phyloP scores from a whole-genome alignment of 1,284 basidiomycete genomes.

The Moniliophthora roreri region DNA sequence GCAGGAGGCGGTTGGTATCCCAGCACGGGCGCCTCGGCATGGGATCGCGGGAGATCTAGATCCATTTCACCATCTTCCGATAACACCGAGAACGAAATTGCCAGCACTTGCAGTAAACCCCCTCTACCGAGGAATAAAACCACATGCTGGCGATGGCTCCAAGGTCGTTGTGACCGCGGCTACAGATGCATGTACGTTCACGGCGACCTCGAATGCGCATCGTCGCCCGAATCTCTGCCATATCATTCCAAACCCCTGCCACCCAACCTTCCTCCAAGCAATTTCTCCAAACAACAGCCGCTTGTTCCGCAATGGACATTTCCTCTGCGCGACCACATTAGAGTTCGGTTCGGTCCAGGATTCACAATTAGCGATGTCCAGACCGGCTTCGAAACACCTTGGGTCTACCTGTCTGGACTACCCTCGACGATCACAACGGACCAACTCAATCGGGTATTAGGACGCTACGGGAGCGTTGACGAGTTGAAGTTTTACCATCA shows the following conservation, averaged over 20 bases:
- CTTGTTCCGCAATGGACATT: slow-evolving; percentile 10
- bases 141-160: slow-evolving; percentile 19
- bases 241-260: no score
- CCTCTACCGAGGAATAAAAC: slow-evolving; percentile 15
- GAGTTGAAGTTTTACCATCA: slow-evolving; percentile 20
- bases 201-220: slow-evolving; percentile 32
- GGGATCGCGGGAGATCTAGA: neutral
- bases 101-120: no score
- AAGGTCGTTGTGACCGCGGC: slow-evolving; percentile 15
- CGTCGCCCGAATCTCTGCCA: no score
- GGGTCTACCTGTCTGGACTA: slow-evolving; percentile 39
- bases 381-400: slow-evolving; percentile 50
- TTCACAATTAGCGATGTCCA: slow-evolving; percentile 40
- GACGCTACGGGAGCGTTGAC: slow-evolving; percentile 45
- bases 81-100: neutral
- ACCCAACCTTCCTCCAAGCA: neutral
- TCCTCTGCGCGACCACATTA: slow-evolving; percentile 39
- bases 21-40: no score
- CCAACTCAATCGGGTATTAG: slow-evolving; percentile 28
- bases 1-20: no score
- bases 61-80: neutral
- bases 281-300: neutral
- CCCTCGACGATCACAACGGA: slow-evolving; percentile 26
- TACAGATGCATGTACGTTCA: slow-evolving; percentile 30
- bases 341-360: slow-evolving; percentile 37